Conservation (phyloP, 1,284 basidiomycete species). For the Hypsizygus ulmarius region DNA sequence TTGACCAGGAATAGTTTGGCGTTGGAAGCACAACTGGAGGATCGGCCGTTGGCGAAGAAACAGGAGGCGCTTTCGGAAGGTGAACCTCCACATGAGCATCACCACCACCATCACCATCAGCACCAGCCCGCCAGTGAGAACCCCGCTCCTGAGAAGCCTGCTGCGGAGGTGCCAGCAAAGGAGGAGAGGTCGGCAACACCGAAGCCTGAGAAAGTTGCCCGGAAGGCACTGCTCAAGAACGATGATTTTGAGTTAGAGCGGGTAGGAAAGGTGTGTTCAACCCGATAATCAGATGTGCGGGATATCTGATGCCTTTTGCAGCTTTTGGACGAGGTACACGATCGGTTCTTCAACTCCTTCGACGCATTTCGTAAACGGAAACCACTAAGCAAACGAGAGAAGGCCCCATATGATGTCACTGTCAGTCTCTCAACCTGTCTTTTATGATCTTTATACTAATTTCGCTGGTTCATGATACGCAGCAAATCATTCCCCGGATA, state of each 20-base stretch:
- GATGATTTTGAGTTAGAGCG: constrained; percentile 85
- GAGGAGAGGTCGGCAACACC: constrained; percentile 21
- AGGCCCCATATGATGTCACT: constrained; percentile 55
- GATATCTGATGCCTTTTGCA: constrained; percentile 28
- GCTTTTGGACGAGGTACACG: constrained; percentile 79
- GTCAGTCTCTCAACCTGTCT: constrained; percentile 37
- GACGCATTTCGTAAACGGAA: constrained; percentile 43
- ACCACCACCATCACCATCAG: constrained; percentile 19
- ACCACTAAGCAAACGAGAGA: constrained; percentile 20
- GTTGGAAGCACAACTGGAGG: constrained; percentile 82
- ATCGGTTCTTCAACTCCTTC: constrained; percentile 70
- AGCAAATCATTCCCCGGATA: constrained; percentile 83
- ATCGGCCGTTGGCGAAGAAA: constrained; percentile 84
- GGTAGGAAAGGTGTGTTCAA: constrained; percentile 57
- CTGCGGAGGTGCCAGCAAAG: background rate
- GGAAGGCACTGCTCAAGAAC: constrained; percentile 81
- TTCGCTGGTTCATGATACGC: constrained; percentile 7
- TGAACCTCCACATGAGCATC: constrained; percentile 24
- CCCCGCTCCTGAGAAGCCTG: too few species aligned
- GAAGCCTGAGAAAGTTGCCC: constrained; percentile 41
- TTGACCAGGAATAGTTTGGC: constrained; percentile 64
- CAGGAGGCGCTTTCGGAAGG: constrained; percentile 72
- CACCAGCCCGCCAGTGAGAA: too few species aligned
- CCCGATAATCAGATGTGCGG: background rate
- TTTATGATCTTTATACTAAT: background rate